Evolutionary conservation across 1,139 yeast genomes (phyloP).

Genomic region (Suhomyces yuchorum): DNA sequence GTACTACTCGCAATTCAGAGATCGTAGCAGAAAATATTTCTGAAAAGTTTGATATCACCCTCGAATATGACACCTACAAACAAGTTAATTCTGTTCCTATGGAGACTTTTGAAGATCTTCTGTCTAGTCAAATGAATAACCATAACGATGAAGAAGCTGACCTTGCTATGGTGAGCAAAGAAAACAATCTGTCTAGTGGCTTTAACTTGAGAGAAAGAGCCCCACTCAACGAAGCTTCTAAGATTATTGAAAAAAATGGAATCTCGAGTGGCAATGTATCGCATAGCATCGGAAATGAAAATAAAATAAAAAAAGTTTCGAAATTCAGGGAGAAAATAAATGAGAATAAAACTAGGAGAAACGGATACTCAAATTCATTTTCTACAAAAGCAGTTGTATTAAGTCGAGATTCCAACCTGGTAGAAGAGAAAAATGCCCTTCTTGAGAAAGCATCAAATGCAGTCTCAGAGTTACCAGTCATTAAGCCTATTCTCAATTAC

Average conservation of each 20-base stretch:
- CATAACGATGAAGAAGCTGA: no score
- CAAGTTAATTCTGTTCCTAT: neutral
- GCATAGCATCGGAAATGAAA: neutral
- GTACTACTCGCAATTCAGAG: neutral
- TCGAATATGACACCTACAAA: neutral
- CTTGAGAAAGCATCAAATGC: neutral
- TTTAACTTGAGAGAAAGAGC: no score
- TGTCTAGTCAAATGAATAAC: no score
- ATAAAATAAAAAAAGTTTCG: neutral
- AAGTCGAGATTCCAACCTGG: neutral
- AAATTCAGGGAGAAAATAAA: neutral
- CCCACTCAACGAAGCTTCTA: no score
- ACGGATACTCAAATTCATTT: no score
- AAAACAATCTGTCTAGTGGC: no score
- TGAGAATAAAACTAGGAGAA: no score
- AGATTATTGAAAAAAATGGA: neutral
- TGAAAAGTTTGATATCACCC: neutral
- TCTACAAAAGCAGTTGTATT: neutral
- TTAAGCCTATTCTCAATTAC: constrained; percentile 34
- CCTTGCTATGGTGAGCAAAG: no score
- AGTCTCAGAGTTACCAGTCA: neutral
- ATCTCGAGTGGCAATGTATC: neutral
- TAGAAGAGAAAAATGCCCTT: neutral
- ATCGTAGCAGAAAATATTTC: neutral
- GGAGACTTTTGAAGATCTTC: no score